Evolutionary conservation across 139 green algal genomes (phyloP), one percentile per base, ranked within the genome.

Genomic region (Chlorella sp.): DNA sequence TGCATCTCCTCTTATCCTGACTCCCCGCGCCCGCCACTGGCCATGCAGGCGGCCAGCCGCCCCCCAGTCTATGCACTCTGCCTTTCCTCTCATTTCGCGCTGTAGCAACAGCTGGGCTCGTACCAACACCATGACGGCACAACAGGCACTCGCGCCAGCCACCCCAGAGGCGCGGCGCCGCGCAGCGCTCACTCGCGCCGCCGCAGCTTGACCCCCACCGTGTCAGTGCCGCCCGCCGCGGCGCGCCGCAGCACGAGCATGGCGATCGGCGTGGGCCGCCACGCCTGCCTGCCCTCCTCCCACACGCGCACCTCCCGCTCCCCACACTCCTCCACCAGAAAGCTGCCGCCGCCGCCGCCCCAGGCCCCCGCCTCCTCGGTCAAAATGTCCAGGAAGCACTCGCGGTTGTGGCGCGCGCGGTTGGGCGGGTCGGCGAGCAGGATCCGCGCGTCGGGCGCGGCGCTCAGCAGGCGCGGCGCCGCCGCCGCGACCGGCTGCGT

Each of bases 351-450:
- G n/a, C n/a, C n/a, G n/a, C n/a, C n/a, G n/a, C n/a, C n/a, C n/a
- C n/a, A n/a, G n/a, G n/a, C n/a, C n/a, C n/a, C n/a, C n/a, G n/a
- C 59, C 50, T 79, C 75, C 35, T 78, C 72, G 46, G 60, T 72
- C n/a, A 84, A 51, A 15, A 84, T 71, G 29, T 81, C 79, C 45
- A 84, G 61, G 53, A 84, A 84, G 61, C 66, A 78, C 64, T 81
- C 62, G 33, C 79, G 77, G 82, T 89, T 90, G n/a, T 83, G 51
- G 35, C 55, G 42, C 1, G 84, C 84, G 8, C 84, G 66, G n/a
- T 76, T 42, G 2, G 79, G 80, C 29, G 84, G 84, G 55, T 89
- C 84, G 17, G 84, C 79, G n/a, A 89, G 76, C 73, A 88, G 65
- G n/a, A 89, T 51, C 25, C 38, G 60, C 29, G 36, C 51, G 42